Percentiles rank a stretch among this genome's conserved stretches.
Conservation (phyloP, 371 early-diverging fungal species). For the Mucor plumbeus region DNA sequence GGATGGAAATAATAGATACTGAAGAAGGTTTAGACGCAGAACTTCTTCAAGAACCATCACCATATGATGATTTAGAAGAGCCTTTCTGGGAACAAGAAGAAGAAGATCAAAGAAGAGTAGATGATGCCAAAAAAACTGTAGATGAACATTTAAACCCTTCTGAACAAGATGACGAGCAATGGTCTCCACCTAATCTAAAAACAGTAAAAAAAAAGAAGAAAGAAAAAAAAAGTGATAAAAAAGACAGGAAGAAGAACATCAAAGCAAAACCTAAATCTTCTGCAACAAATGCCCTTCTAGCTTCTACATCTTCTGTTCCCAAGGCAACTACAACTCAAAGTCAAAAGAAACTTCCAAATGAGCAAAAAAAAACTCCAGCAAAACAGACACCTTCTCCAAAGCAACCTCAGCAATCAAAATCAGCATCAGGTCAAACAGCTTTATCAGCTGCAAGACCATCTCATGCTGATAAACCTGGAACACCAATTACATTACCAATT, state of each 20-base stretch:
- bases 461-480: background rate
- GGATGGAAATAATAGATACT: background rate
- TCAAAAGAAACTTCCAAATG: background rate
- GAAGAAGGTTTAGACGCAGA: background rate
- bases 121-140: background rate
- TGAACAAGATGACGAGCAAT: background rate
- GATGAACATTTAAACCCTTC: background rate
- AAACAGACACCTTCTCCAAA: conserved; percentile 2
- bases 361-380: background rate
- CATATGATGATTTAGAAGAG: conserved; percentile 19
- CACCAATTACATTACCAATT: background rate
- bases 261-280: background rate
- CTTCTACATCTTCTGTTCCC: background rate
- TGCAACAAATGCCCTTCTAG: background rate
- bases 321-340: background rate
- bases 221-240: background rate
- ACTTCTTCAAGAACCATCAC: background rate
- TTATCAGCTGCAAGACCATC: background rate
- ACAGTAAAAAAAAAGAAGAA: conserved; percentile 10
- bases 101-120: conserved; percentile 16
- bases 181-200: conserved; percentile 2
- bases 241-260: no score
- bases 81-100: conserved; percentile 25
- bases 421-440: background rate
- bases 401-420: conserved; percentile 9